These are phyloP conservation scores for Batrachochytrium dendrobatidis DNA, from an alignment of 371 early-diverging fungal genomes.

Conservation along the genomic window DNA sequence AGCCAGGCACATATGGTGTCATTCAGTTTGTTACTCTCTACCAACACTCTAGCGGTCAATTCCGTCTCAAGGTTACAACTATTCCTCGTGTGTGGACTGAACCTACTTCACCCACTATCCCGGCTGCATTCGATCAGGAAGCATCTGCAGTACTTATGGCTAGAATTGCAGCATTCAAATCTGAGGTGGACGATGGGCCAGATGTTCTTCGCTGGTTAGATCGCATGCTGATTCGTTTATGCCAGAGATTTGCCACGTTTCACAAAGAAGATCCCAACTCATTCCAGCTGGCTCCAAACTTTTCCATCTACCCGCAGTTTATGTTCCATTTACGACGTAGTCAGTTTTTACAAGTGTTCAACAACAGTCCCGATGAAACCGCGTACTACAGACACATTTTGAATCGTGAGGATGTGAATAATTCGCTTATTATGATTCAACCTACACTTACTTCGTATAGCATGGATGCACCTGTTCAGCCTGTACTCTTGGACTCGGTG, in stretches of 20 bases:
- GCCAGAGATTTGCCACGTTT: conserved; percentile 95
- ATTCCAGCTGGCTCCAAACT: conserved; percentile 89
- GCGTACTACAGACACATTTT: conserved; percentile 94
- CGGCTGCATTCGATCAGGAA: conserved; percentile 97
- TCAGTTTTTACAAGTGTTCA: conserved; percentile 98
- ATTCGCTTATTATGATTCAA: conserved; percentile 98
- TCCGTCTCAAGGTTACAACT: conserved; percentile 90
- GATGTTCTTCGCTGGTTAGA: conserved; percentile 99
- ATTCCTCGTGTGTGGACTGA: conserved; percentile 87
- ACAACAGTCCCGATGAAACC: conserved; percentile 98
- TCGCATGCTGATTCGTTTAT: conserved; percentile 96
- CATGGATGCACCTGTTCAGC: conserved; percentile 83
- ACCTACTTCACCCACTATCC: conserved; percentile 79
- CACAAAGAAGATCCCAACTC: conserved; percentile 92
- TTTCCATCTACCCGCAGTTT: conserved; percentile 98
- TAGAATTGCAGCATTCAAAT: conserved; percentile 95
- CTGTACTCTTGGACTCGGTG: conserved; percentile 95
- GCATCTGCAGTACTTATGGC: conserved; percentile 98
- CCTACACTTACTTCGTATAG: conserved; percentile 94
- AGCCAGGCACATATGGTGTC: conserved; percentile 81
- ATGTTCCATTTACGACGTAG: conserved; percentile 99
- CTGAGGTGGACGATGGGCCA: conserved; percentile 95
- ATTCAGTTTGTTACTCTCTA: conserved; percentile 94
- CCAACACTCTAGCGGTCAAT: conserved; percentile 89
- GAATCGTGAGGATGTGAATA: conserved; percentile 91